Percentiles rank a stretch among this genome's conserved stretches.
phyloP scores from a whole-genome alignment of 2,329 filamentous ascomycete genomes.

The Ophiostoma perfectum region DNA sequence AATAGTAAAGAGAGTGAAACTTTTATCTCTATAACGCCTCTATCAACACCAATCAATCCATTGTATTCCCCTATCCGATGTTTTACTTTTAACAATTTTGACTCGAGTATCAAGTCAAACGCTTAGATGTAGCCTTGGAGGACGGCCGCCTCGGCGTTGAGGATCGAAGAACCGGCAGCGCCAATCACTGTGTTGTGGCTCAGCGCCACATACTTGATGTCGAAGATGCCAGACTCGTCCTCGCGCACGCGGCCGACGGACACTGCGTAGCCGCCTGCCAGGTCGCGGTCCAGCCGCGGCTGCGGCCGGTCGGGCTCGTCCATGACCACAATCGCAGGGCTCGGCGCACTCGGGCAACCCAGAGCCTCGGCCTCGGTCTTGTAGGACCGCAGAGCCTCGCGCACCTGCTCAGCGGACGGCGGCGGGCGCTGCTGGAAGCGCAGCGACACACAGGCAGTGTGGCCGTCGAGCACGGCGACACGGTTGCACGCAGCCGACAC shows the following conservation, averaged over 20 bases:
- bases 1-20: background rate
- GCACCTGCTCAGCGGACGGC: conserved; percentile 70
- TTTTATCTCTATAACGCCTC: conserved; percentile 8
- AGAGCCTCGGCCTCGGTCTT: conserved; percentile 74
- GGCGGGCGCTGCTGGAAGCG: conserved; percentile 70
- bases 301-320: conserved; percentile 88
- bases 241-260: conserved; percentile 82
- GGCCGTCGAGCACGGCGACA: conserved; percentile 90
- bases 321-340: conserved; percentile 77
- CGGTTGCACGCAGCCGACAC: conserved; percentile 88
- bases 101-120: background rate
- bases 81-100: background rate
- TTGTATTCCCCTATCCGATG: background rate
- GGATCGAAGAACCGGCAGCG: conserved; percentile 89
- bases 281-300: conserved; percentile 81
- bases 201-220: conserved; percentile 88
- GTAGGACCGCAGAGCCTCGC: conserved; percentile 73
- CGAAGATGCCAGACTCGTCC: conserved; percentile 83
- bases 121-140: conserved; percentile 74
- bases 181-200: conserved; percentile 85
- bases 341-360: conserved; percentile 81
- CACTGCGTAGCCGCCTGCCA: conserved; percentile 80
- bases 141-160: conserved; percentile 89
- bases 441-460: conserved; percentile 89
- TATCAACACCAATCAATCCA: background rate